These are phyloP conservation scores for Lasiosphaeria miniovina DNA, from an alignment of 495 filamentous ascomycete species.

Conservation along the genomic window DNA sequence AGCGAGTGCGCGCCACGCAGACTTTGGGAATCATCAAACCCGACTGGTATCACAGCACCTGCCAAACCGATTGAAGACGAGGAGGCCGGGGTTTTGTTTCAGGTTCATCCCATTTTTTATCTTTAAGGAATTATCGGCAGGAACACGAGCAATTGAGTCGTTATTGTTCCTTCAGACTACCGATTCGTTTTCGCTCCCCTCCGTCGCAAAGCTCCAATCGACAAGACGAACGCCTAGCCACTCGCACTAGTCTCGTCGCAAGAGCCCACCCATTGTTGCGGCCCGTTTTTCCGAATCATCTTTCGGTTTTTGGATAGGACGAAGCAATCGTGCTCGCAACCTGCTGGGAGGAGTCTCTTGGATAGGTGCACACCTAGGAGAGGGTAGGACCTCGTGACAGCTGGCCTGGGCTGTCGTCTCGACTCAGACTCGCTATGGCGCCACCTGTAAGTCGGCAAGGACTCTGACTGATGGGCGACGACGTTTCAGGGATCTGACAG, in stretches of 20 bases:
- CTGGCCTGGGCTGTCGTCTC: not conserved
- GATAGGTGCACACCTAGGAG: not conserved
- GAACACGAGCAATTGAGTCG: not conserved
- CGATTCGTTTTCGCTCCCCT: not conserved
- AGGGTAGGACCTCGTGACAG: not conserved
- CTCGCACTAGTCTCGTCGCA: too few species aligned
- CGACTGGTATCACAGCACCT: not conserved
- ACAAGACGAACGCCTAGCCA: not conserved
- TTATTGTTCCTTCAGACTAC: too few species aligned
- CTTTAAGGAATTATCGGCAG: not conserved
- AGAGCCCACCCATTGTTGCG: too few species aligned
- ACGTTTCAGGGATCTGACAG: not conserved
- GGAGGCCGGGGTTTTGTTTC: not conserved
- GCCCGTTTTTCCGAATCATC: not conserved
- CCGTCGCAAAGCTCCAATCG: not conserved
- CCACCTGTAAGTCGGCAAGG: conserved; percentile 27
- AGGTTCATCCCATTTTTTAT: not conserved
- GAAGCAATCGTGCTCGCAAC: not conserved
- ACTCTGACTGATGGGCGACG: not conserved
- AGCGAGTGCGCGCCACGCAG: not conserved
- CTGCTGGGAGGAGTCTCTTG: not conserved
- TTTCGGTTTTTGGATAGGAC: not conserved
- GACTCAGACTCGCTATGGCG: conserved; percentile 21
- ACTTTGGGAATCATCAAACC: not conserved
- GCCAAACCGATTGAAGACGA: not conserved